These are phyloP conservation scores for Conticribra weissflogii DNA, from an alignment of 108 stramenopile species.

Conservation along the genomic window DNA sequence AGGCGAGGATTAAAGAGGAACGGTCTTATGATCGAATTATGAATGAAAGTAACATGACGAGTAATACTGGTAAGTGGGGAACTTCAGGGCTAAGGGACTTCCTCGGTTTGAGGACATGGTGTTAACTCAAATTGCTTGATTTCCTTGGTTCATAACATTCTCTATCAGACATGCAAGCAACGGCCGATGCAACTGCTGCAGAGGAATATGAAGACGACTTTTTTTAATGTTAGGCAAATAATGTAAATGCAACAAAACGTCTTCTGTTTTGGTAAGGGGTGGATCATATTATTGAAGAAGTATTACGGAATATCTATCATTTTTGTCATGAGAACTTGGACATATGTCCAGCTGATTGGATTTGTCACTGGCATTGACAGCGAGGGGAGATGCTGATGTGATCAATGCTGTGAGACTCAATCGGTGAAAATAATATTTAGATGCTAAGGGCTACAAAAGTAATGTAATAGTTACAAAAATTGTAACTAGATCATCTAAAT, in stretches of 20 bases:
- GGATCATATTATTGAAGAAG: too few species aligned
- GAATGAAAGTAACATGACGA: slow-evolving; percentile 64
- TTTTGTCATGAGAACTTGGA: too few species aligned
- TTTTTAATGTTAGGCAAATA: slow-evolving; percentile 37
- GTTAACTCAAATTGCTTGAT: not conserved
- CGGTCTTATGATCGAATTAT: slow-evolving; percentile 82
- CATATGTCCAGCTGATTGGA: too few species aligned
- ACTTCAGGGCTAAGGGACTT: not conserved
- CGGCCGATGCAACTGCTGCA: slow-evolving; percentile 80
- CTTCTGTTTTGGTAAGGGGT: not conserved
- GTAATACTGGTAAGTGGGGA: slow-evolving; percentile 38
- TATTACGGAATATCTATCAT: too few species aligned
- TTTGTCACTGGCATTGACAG: too few species aligned
- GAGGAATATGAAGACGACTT: slow-evolving; percentile 75
- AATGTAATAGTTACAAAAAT: too few species aligned
- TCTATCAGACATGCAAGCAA: slow-evolving; percentile 58
- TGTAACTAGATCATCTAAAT: too few species aligned
- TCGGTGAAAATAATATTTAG: too few species aligned
- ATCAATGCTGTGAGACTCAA: too few species aligned
- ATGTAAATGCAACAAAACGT: not conserved
- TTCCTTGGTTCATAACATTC: not conserved
- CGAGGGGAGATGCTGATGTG: too few species aligned
- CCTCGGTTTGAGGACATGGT: not conserved
- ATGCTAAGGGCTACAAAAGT: too few species aligned
- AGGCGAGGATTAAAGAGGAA: slow-evolving; percentile 56